These are phyloP conservation scores for Alternaria panax DNA, from an alignment of 2,329 filamentous ascomycete species.

Conservation along the genomic window DNA sequence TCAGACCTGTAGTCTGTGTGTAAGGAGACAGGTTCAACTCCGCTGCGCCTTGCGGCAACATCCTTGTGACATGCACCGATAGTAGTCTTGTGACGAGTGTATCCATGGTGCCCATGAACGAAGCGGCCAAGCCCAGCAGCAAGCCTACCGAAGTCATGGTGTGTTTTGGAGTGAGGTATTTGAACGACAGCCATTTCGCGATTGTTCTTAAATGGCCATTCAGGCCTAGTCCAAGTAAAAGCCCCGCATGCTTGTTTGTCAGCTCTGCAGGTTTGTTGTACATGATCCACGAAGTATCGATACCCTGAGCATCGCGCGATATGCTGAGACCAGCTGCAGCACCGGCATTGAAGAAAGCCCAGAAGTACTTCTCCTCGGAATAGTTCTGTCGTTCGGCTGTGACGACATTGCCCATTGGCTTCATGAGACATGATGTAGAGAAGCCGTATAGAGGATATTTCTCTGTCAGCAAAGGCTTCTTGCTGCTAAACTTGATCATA, in stretches of 20 bases:
- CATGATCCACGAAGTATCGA: conserved; percentile 98
- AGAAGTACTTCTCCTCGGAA: conserved; percentile 95
- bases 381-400: conserved; percentile 89
- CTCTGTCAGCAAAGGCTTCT: conserved; percentile 88
- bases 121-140: conserved; percentile 89
- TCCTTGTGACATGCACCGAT: conserved; percentile 93
- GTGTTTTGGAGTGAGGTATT: conserved; percentile 98
- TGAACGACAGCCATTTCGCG: conserved; percentile 98
- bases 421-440: conserved; percentile 89
- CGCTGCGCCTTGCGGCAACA: conserved; percentile 89
- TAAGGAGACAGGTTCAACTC: conserved; percentile 92
- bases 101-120: conserved; percentile 97
- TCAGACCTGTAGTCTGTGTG: conserved; percentile 93
- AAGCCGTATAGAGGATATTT: conserved; percentile 90
- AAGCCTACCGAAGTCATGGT: conserved; percentile 98
- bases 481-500: conserved; percentile 85
- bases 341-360: conserved; percentile 98
- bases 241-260: conserved; percentile 95
- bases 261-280: conserved; percentile 96
- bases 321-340: conserved; percentile 93
- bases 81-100: conserved; percentile 89
- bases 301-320: conserved; percentile 86
- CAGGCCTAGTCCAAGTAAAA: conserved; percentile 86
- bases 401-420: conserved; percentile 88
- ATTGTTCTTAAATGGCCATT: conserved; percentile 94